Evolutionary conservation across 2,329 filamentous ascomycete species (phyloP), one percentile per base, ranked within the genome.

Genomic region (Sclerotinia nivalis): DNA sequence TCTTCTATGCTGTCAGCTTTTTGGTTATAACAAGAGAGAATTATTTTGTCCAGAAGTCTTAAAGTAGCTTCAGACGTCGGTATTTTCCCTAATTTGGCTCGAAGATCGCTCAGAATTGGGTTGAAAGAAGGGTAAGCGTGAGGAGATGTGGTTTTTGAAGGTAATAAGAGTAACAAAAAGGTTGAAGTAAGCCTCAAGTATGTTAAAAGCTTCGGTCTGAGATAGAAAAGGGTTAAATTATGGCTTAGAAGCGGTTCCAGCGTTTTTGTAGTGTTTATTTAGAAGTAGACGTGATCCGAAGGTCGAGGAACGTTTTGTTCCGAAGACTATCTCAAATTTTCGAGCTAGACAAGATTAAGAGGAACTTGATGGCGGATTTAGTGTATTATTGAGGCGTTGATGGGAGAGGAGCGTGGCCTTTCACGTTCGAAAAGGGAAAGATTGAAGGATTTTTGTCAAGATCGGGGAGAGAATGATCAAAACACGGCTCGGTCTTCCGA

Each of bases 121-220:
- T 25, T n/a, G 7, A 43, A 59, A 43, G 34, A n/a, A 58, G 34
- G 22, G 20, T 25, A 59, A 20, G 12, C 8, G n/a, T 1, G n/a
- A 43, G 9, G 8, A 40, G 15, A 9, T 20, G 6, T 15, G n/a
- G 10, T 0, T 3, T 4, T 40, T 9, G 15, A 3, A 1, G 9
- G n/a, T 4, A 20, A 28, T 12, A 22, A 12, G 18, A 25, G 55
- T 49, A 9, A 5, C 2, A 15, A 8, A 13, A 52, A 50, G 22
- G 2, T 13, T 25, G 15, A 22, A 20, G 37, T 4, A 52, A 40
- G 31, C 31, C 28, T 12, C 9, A 18, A 4, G 15, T 52, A 13
- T 40, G 15, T 43, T 37, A n/a, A 22, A 40, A 40, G 9, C n/a
- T 52, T 50, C 5, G 13, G 22, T 12, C 28, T 10, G 18, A 49